Base-by-base conservation (phyloP, 1,284 basidiomycete genomes). In the Pterulicium gracile region DNA sequence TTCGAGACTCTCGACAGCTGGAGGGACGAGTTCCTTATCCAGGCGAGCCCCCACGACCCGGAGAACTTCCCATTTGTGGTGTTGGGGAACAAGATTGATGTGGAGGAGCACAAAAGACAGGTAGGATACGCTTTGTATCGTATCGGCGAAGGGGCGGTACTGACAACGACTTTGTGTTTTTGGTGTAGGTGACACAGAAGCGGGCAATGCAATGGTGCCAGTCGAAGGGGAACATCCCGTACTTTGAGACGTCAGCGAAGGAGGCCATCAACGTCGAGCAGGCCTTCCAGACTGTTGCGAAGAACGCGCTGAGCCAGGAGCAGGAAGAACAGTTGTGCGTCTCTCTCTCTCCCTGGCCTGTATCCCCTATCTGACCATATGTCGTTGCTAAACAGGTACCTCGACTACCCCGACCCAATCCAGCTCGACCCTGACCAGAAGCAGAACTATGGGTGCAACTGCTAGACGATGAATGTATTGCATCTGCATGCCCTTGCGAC, bases 131-230 rank as follows among this genome's bases (percentile, higher is more conserved):
- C n/a, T n/a, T n/a, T 0, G 27, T 19, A 13, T 42, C 14, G 23
- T 40, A 34, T 27, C 34, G 22, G 35, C 43, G 21, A 34, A 43
- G 17, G 22, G 41, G n/a, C 23, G 24, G 19, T 21, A 34, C 17
- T 34, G 17, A 45, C 42, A n/a, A 14, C 2, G 43, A 2, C 14
- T 32, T 32, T 7, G 27, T 24, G 17, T 15, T 42, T 42, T 43
- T 43, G 23, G 43, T 48, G 3, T 54, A 94, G 91, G 93, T 98
- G 20, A 93, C 92, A 5, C 96, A 99, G 81, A 99, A 99, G 67
- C 88, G 96, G 45, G 96, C 96, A 18, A 98, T 98, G 93, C 91
- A 92, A 5, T 99, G 96, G 96, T 99, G 96, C 67, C 94, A 98
- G 62, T 88, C 91, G 52, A 98, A 98, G 71, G 96, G 96, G 59